phyloP scores from a whole-genome alignment of 805 yeast species.

The Hanseniaspora valbyensis region DNA sequence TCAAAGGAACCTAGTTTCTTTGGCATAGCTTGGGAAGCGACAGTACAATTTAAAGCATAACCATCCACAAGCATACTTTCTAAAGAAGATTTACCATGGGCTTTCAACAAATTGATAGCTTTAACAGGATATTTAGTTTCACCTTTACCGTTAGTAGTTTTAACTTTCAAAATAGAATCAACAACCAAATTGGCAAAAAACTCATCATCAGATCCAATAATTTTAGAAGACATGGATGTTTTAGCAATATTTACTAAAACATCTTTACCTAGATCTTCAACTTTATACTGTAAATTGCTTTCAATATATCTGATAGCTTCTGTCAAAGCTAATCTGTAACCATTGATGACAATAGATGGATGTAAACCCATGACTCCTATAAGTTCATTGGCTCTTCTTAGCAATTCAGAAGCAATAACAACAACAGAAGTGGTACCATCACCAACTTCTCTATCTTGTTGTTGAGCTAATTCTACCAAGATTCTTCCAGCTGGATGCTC shows the following conservation, averaged over 20 bases:
- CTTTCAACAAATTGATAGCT: slow-evolving; percentile 90
- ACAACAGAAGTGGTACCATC: slow-evolving; percentile 98
- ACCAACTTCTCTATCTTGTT: slow-evolving; percentile 97
- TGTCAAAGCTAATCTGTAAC: slow-evolving; percentile 83
- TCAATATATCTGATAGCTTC: slow-evolving; percentile 82
- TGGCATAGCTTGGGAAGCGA: slow-evolving; percentile 94
- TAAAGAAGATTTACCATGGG: slow-evolving; percentile 85
- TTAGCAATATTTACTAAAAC: slow-evolving; percentile 84
- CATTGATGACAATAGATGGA: slow-evolving; percentile 96
- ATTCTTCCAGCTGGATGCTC: slow-evolving; percentile 99
- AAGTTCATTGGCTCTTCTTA: slow-evolving; percentile 85
- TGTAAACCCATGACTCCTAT: slow-evolving; percentile 80
- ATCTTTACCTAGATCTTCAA: slow-evolving; percentile 69
- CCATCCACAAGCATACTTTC: slow-evolving; percentile 87
- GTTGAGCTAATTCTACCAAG: slow-evolving; percentile 92
- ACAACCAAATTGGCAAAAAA: slow-evolving; percentile 86
- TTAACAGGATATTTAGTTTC: slow-evolving; percentile 90
- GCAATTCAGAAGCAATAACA: slow-evolving; percentile 83
- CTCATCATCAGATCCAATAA: slow-evolving; percentile 86
- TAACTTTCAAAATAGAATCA: slow-evolving; percentile 90
- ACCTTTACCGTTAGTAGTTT: slow-evolving; percentile 77
- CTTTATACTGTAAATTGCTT: slow-evolving; percentile 73
- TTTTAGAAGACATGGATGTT: slow-evolving; percentile 93
- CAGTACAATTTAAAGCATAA: slow-evolving; percentile 91
- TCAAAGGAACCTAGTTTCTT: slow-evolving; percentile 40